A percentile compares a stretch with the other conserved stretches of the same genome.
phyloP scores from a whole-genome alignment of 371 early-diverging fungal genomes.

The Haplosporangium sp. region DNA sequence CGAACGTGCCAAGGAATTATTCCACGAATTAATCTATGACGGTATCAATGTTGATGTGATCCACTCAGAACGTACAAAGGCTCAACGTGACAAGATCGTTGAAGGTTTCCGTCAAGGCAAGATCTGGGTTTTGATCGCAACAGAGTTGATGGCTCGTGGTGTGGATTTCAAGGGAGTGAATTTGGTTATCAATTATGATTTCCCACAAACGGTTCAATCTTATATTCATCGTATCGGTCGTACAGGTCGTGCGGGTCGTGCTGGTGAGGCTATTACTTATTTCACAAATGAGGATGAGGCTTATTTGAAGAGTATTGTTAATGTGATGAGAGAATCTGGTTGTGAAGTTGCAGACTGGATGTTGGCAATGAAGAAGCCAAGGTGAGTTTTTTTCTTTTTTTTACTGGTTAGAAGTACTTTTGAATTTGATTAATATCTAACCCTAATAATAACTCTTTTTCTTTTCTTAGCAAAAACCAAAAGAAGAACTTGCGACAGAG shows the following conservation, averaged over 20 bases:
- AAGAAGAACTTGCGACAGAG: constrained; percentile 74
- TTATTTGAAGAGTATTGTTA: constrained; percentile 91
- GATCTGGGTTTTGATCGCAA: constrained; percentile 96
- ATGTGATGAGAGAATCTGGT: constrained; percentile 96
- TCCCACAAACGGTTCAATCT: constrained; percentile 92
- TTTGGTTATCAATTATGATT: constrained; percentile 96
- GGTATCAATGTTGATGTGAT: constrained; percentile 97
- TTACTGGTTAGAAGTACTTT: background rate
- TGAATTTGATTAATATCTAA: background rate
- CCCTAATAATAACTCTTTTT: background rate
- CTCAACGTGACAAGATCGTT: constrained; percentile 92
- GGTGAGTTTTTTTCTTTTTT: constrained; percentile 41
- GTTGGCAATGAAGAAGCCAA: constrained; percentile 85
- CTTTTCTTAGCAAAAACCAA: constrained; percentile 57
- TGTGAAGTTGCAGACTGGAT: constrained; percentile 98
- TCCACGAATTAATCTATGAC: constrained; percentile 95
- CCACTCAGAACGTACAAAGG: constrained; percentile 92
- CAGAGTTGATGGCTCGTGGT: constrained; percentile 97
- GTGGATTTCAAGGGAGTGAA: constrained; percentile 95
- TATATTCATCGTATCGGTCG: constrained; percentile 96
- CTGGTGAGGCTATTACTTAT: constrained; percentile 86
- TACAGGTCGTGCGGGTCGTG: constrained; percentile 91
- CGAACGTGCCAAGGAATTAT: constrained; percentile 94
- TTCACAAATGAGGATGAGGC: constrained; percentile 94
- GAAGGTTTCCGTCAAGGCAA: constrained; percentile 90